Evolutionary conservation across 768 basidiomycete species (phyloP).

Genomic region (Tremella yokohamensis): DNA sequence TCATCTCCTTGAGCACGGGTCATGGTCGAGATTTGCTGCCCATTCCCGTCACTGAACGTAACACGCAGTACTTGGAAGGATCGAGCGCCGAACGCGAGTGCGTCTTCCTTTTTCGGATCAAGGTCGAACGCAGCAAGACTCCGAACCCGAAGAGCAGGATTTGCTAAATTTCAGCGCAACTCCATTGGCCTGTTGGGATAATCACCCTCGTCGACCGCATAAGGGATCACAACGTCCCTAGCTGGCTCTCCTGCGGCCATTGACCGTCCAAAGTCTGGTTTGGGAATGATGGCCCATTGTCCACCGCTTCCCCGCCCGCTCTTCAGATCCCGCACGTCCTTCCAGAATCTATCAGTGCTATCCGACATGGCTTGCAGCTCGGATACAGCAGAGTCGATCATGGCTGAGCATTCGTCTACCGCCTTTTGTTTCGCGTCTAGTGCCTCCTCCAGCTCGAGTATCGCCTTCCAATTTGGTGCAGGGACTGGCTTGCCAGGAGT

Average conservation of each 20-base stretch:
- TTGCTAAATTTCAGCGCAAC: constrained; percentile 12
- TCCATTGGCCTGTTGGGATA: constrained; percentile 1
- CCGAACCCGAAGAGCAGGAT: constrained; percentile 19
- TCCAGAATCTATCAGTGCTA: constrained; percentile 40
- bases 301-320: constrained; percentile 28
- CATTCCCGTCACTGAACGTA: constrained; percentile 17
- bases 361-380: constrained; percentile 35
- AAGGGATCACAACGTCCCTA: constrained; percentile 44
- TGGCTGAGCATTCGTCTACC: constrained; percentile 34
- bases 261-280: constrained; percentile 38
- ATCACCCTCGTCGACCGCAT: constrained; percentile 43
- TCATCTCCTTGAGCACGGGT: constrained; percentile 3
- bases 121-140: constrained; percentile 44
- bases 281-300: constrained; percentile 41
- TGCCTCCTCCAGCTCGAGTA: constrained; percentile 30
- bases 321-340: constrained; percentile 22
- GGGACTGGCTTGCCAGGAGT: constrained; percentile 13
- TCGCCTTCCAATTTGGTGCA: constrained; percentile 11
- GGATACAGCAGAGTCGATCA: constrained; percentile 41
- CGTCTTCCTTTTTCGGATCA: constrained; percentile 31
- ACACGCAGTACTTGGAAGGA: constrained; percentile 20
- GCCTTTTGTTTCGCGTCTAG: constrained; percentile 40
- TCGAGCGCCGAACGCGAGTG: constrained; percentile 36
- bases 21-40: constrained; percentile 1
- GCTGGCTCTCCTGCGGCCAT: constrained; percentile 31